Evolutionary conservation across 805 yeast species (phyloP), one percentile per base, ranked within the genome.

Genomic region (Candida arabinofermentans): DNA sequence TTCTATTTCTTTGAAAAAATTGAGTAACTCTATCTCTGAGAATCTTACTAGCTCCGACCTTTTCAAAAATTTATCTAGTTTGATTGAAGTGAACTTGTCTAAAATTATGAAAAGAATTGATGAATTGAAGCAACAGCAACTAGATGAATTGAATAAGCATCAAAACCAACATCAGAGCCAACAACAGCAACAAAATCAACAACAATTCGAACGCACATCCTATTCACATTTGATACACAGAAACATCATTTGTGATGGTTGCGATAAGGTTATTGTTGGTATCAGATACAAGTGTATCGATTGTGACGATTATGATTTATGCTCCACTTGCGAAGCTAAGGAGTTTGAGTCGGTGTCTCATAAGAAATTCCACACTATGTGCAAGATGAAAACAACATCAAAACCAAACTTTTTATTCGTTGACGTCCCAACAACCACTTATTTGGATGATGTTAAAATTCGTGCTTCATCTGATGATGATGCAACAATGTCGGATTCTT

Each of bases 291-390:
- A 69, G 34, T 78, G 84, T 55, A 47, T 70, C 21, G 70, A 75
- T 24, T 78, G 84, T 51, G 54, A 55, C 3, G 75, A 79, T 53
- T 75, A 64, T 53, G 83, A 79, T 52, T 56, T 78, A 39, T 78
- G 84, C 52, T 67, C 67, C 36, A 34, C 48, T 7, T 71, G 76
- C 51, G 74, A 71, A 44, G 39, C 48, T 1, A 40, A 43, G 8
- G 50, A 49, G 21, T 31, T 38, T 21, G 54, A 44, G 35, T 34
- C 32, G 4, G 9, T 19, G 8, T 24, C 29, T 9, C 67, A 63
- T 42, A 36, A 36, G 2, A 35, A 33, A 4, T 34, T 43, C 26
- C 68, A 64, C 44, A 56, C 54, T 18, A 41, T 63, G 55, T 24
- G 57, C 12, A 58, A 57, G 40, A 51, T 63, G 23, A 52, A 46